phyloP scores from a whole-genome alignment of 176 grass and related monocot species.

The Bolboschoenus planiculmis region DNA sequence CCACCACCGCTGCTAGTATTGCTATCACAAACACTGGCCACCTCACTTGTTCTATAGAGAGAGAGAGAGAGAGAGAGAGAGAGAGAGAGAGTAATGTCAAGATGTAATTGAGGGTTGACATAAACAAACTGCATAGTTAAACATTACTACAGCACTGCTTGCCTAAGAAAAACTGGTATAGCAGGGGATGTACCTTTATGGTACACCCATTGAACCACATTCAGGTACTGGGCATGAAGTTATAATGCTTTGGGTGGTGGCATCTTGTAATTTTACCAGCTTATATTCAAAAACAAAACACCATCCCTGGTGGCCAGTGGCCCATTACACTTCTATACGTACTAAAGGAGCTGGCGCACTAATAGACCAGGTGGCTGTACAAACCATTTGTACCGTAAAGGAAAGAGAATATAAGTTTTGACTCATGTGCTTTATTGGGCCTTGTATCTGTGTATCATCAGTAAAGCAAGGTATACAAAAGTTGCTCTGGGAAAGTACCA shows the following conservation, averaged over 20 bases:
- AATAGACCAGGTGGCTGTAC: not conserved
- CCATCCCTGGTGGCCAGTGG: not conserved
- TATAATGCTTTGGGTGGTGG: not conserved
- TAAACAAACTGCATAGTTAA: not conserved
- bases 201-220: not conserved
- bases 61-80: conserved; percentile 4
- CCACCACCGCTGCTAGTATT: conserved; percentile 68
- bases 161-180: not conserved
- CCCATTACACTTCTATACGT: not conserved
- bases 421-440: not conserved
- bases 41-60: conserved; percentile 77
- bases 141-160: not conserved
- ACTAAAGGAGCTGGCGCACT: not conserved
- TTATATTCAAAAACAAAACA: not conserved
- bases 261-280: not conserved
- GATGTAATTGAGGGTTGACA: not conserved
- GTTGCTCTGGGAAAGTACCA: conserved; percentile 40
- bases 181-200: not conserved
- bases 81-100: not conserved
- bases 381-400: not conserved
- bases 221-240: not conserved
- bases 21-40: conserved; percentile 89
- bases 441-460: not conserved
- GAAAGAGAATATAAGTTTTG: not conserved
- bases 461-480: conserved; percentile 1